Base-by-base conservation (phyloP, 2,329 filamentous ascomycete genomes). In the Fusarium burgessii region DNA sequence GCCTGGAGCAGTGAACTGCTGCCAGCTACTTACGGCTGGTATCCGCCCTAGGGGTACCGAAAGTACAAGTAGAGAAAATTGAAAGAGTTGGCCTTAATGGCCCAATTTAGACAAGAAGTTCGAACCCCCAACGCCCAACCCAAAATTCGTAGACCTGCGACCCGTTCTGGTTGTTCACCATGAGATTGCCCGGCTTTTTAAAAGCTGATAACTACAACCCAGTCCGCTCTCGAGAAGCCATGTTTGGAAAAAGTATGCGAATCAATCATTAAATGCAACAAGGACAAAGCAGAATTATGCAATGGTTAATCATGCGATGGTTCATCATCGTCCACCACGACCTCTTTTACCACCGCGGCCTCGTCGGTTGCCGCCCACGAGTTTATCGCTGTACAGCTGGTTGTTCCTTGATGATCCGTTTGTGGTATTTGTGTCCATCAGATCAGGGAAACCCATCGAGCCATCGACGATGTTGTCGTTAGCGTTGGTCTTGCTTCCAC, bases 311-410 rank as follows among this genome's bases (percentile, higher is more conserved):
- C 38, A 51, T 18, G 43, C 14, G 18, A 23, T 20, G 17, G 29
- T 52, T 42, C 20, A 64, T 75, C 54, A 74, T 58, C 74, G 68
- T 35, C 74, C 68, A 20, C 74, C 68, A 13, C 72, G 75, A 41
- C 72, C 73, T 49, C 70, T 71, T 60, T 75, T 74, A 45, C 71
- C 70, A 13, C 76, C 76, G 7, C 77, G 74, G 4, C 78, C 76
- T 57, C 77, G 76, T 52, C 69, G 69, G 58, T 70, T 76, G 11
- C 73, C 66, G 4, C 74, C 70, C 55, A 84, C 79, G 38, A 85
- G 73, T 58, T 78, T 82, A 64, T 89, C 87, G 71, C 86, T 89
- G 72, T 89, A 89, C n/a, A 89, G 77, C 20, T 81, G 79, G 33
- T 80, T 79, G 55, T 76, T 78, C 36, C 70, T 71, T 25, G 68